These are phyloP conservation scores for Russula sp. DNA, from an alignment of 768 basidiomycete genomes.

Conservation along the genomic window DNA sequence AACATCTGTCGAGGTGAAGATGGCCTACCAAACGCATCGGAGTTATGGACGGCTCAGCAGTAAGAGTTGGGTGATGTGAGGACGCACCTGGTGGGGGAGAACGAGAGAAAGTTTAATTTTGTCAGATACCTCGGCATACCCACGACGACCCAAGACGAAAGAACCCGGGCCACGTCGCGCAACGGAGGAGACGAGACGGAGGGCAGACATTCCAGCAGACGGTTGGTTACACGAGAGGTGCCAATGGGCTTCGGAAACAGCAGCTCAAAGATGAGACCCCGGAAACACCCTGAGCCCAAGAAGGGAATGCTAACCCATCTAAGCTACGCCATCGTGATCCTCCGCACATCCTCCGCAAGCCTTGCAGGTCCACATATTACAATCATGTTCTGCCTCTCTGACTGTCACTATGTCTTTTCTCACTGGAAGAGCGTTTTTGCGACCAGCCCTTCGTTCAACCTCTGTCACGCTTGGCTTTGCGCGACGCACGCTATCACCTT, in stretches of 20 bases:
- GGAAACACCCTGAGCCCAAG: too few species aligned
- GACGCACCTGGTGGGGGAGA: constrained; percentile 86
- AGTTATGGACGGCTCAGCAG: constrained; percentile 20
- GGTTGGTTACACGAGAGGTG: neutral
- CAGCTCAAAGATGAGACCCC: neutral
- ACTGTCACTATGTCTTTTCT: constrained; percentile 7
- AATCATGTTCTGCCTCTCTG: too few species aligned
- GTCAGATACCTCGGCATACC: constrained; percentile 89
- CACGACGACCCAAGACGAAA: constrained; percentile 60
- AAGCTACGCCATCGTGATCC: too few species aligned
- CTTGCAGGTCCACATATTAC: too few species aligned
- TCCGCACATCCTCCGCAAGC: too few species aligned
- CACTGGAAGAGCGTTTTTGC: neutral
- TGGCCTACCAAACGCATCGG: constrained; percentile 52
- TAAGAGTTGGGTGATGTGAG: neutral
- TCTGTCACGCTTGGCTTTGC: neutral
- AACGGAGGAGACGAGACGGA: constrained; percentile 65
- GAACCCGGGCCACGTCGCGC: constrained; percentile 56
- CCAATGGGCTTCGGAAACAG: constrained; percentile 7
- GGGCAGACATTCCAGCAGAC: constrained; percentile 59
- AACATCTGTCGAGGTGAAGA: constrained; percentile 89
- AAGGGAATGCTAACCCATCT: too few species aligned
- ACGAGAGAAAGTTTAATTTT: constrained; percentile 92
- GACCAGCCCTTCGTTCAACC: constrained; percentile 1
- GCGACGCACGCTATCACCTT: constrained; percentile 25